Percentiles rank a stretch among this genome's conserved stretches.
Conservation (phyloP, 176 grass and related monocot genomes). For the Typha latifolia region DNA sequence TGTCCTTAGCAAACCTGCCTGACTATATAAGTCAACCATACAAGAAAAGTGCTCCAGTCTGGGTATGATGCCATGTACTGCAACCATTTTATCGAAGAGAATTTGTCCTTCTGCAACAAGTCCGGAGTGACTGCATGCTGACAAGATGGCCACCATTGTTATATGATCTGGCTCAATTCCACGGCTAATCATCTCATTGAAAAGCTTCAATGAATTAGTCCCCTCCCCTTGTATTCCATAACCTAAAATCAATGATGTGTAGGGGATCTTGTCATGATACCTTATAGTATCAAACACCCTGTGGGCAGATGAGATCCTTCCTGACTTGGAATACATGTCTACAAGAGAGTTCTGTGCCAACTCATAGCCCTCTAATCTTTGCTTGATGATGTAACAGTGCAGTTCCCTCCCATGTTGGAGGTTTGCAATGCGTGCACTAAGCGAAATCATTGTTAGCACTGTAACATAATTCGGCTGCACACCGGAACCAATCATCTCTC, state of each 20-base stretch:
- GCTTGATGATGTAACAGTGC: conserved; percentile 11
- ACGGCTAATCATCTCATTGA: conserved; percentile 7
- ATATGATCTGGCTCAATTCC: conserved; percentile 21
- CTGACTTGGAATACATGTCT: conserved; percentile 18
- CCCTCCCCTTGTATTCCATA: conserved; percentile 20
- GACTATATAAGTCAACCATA: conserved; percentile 19
- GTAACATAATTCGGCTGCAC: conserved; percentile 63
- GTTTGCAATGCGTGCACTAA: conserved; percentile 13
- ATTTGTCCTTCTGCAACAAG: conserved; percentile 4
- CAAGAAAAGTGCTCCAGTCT: conserved; percentile 22
- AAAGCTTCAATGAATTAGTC: conserved; percentile 19
- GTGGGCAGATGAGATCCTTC: conserved; percentile 6
- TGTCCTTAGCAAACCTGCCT: conserved; percentile 12
- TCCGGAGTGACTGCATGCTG: conserved; percentile 22
- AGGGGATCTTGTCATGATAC: conserved; percentile 10
- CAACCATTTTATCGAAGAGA: conserved; percentile 6
- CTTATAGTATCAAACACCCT: conserved; percentile 12
- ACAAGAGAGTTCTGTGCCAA: conserved; percentile 11
- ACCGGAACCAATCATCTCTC: conserved; percentile 34
- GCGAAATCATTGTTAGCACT: conserved; percentile 1
- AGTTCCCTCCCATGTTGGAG: conserved; percentile 10
- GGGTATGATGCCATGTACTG: not conserved
- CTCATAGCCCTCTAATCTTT: not conserved
- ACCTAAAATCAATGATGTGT: conserved; percentile 21
- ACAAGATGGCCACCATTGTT: conserved; percentile 19